Percentiles rank a stretch among this genome's conserved stretches.
Conservation (phyloP, 176 grass and related monocot species). For the Zea mays region Zm-B73-REFERENCE-NAM-5.0 NC_050103.1:51442501-51443000, state of each 20-base stretch:
- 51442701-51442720: background rate
- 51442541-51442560: background rate
- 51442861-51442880: background rate
- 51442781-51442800: background rate
- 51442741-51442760: background rate
- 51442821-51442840: background rate
- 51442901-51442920: background rate
- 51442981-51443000: background rate
- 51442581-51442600: background rate
- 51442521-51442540: background rate
- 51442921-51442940: background rate
- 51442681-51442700: background rate
- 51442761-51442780: background rate
- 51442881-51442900: background rate
- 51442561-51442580: background rate
- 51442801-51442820: background rate
- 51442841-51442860: background rate
- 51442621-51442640: background rate
- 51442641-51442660: background rate
- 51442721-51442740: background rate
- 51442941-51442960: background rate
- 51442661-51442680: background rate
- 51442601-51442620: background rate
- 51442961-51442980: background rate
- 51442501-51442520: slow-evolving; percentile 25